Percentiles rank a stretch among this genome's conserved stretches.
These are phyloP conservation scores for Tuber umbilicatum DNA, from an alignment of 495 filamentous ascomycete species.

Conservation along the genomic window DNA sequence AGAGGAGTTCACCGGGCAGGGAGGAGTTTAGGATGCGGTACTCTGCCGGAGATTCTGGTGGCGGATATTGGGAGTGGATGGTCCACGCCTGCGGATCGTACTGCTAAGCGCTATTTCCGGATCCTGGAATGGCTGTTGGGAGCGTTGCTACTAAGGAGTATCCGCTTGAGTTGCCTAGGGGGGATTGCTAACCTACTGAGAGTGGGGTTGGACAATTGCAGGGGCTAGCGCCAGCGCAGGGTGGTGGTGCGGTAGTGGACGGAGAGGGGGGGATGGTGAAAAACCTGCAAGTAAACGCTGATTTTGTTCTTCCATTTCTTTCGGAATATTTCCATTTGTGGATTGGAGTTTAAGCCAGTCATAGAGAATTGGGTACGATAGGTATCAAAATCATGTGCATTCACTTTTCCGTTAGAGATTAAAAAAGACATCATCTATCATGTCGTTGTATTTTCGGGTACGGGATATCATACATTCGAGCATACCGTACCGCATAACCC, in stretches of 20 bases:
- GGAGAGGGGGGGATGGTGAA: neutral
- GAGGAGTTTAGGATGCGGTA: neutral
- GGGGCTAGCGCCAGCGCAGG: too few species aligned
- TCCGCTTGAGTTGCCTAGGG: neutral
- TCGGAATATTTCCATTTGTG: neutral
- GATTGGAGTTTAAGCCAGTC: neutral
- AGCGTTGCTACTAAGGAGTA: neutral
- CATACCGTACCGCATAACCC: neutral
- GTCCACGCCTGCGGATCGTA: neutral
- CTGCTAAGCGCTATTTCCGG: neutral
- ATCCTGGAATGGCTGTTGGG: neutral
- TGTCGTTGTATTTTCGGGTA: neutral
- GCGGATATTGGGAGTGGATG: constrained; percentile 1
- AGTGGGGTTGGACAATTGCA: too few species aligned
- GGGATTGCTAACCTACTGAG: neutral
- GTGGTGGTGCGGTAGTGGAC: too few species aligned
- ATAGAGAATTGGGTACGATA: neutral
- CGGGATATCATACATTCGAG: neutral
- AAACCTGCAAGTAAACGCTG: neutral
- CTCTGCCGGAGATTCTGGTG: neutral
- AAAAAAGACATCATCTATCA: constrained; percentile 3
- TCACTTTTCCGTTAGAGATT: neutral
- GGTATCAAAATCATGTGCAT: neutral
- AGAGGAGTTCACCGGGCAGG: constrained; percentile 1
- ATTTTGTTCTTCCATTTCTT: neutral